Evolutionary conservation across 2,329 filamentous ascomycete genomes (phyloP).

Genomic region (Pseudogymnoascus sp.): DNA sequence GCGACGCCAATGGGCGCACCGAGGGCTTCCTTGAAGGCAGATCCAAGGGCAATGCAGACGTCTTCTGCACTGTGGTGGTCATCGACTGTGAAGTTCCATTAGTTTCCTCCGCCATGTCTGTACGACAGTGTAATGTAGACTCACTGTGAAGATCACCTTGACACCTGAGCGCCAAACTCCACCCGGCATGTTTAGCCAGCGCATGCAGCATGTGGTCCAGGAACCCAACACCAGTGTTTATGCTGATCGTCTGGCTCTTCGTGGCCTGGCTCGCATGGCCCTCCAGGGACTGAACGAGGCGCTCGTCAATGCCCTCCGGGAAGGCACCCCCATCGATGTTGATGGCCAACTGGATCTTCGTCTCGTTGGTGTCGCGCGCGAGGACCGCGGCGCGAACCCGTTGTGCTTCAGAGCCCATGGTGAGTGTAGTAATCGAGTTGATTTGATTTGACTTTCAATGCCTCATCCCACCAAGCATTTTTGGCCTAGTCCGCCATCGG

Average conservation of each 20-base stretch:
- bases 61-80: conserved; percentile 99
- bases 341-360: conserved; percentile 86
- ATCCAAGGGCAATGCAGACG: conserved; percentile 81
- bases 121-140: conserved; percentile 26
- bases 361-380: conserved; percentile 92
- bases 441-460: neutral
- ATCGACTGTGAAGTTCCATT: conserved; percentile 54
- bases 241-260: conserved; percentile 73
- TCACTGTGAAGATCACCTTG: conserved; percentile 84
- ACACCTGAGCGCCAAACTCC: conserved; percentile 77
- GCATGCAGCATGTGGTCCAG: conserved; percentile 98
- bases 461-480: conserved; percentile 5
- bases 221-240: conserved; percentile 94
- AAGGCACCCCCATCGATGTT: conserved; percentile 87
- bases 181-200: conserved; percentile 88
- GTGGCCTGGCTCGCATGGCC: conserved; percentile 78
- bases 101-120: neutral
- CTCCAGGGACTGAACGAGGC: conserved; percentile 42
- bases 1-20: conserved; percentile 71
- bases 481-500: neutral
- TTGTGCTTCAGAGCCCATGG: conserved; percentile 1
- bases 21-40: conserved; percentile 74
- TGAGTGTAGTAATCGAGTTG: conserved; percentile 1
- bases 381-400: conserved; percentile 46
- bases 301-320: conserved; percentile 53